Conservation (phyloP, 2,329 filamentous ascomycete species). For the Penicillium sclerotigenum region DNA sequence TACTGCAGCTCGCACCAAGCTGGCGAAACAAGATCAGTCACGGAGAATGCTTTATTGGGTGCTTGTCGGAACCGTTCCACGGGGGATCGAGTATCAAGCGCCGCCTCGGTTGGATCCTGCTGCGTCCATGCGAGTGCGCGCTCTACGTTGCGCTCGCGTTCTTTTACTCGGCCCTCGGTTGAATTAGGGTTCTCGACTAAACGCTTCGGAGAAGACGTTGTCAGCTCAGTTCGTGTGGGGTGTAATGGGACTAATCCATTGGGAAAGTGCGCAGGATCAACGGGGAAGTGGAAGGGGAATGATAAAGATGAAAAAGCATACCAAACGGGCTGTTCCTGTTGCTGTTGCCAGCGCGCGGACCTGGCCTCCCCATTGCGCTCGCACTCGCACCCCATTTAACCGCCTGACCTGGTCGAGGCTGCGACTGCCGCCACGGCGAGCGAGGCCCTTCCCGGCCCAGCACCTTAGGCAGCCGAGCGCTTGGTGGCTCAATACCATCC, state of each 20-base stretch:
- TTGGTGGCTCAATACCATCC: constrained; percentile 41
- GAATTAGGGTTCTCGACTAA: constrained; percentile 55
- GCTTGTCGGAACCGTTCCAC: constrained; percentile 74
- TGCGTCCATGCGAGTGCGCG: constrained; percentile 28
- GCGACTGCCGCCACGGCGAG: constrained; percentile 25
- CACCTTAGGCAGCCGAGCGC: constrained; percentile 41
- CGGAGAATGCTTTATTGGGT: constrained; percentile 75
- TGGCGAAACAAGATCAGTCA: constrained; percentile 82
- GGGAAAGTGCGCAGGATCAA: not conserved
- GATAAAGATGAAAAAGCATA: constrained; percentile 19
- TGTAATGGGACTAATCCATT: not conserved
- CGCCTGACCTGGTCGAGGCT: constrained; percentile 18
- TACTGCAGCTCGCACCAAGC: constrained; percentile 97
- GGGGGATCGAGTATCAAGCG: constrained; percentile 56
- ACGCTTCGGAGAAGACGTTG: constrained; percentile 55
- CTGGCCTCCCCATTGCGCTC: constrained; percentile 26
- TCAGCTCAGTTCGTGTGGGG: constrained; percentile 48
- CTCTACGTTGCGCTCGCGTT: constrained; percentile 30
- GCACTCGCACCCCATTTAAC: constrained; percentile 10
- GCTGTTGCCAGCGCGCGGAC: constrained; percentile 26
- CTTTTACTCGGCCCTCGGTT: constrained; percentile 34
- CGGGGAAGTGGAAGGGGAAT: constrained; percentile 45
- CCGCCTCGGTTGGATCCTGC: constrained; percentile 14
- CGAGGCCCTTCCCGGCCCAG: constrained; percentile 40
- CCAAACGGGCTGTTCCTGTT: constrained; percentile 31